phyloP scores from a whole-genome alignment of 768 basidiomycete genomes.

The Cystoderma amianthinum region DNA sequence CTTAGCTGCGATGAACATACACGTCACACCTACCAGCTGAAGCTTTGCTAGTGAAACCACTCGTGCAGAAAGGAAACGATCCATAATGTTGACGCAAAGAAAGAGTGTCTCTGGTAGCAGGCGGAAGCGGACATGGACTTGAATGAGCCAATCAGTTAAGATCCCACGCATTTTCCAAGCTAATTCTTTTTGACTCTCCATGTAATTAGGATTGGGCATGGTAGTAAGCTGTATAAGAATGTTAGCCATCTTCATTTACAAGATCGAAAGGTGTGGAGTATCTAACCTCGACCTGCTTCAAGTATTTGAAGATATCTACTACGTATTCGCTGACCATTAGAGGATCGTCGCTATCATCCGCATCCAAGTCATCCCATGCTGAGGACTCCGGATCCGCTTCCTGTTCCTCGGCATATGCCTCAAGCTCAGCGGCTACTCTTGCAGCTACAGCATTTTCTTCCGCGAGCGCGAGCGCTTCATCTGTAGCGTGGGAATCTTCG shows the following conservation, averaged over 20 bases:
- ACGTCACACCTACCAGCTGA: conserved; percentile 92
- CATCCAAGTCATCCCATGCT: conserved; percentile 88
- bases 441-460: conserved; percentile 40
- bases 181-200: conserved; percentile 89
- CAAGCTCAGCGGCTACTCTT: conserved; percentile 41
- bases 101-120: conserved; percentile 94
- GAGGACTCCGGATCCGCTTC: conserved; percentile 65
- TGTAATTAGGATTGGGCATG: conserved; percentile 91
- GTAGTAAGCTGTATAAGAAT: conserved; percentile 48
- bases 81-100: conserved; percentile 89
- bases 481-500: conserved; percentile 25
- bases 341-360: conserved; percentile 89
- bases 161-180: conserved; percentile 97
- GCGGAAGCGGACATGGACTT: conserved; percentile 89
- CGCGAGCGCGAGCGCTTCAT: conserved; percentile 28
- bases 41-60: conserved; percentile 86
- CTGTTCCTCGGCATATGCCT: conserved; percentile 40
- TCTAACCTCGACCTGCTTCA: conserved; percentile 81
- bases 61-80: conserved; percentile 73
- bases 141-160: conserved; percentile 93
- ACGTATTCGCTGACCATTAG: conserved; percentile 98
- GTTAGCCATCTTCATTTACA: conserved; percentile 2
- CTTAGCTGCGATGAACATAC: conserved; percentile 91
- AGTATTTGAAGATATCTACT: conserved; percentile 86
- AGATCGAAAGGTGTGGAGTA: conserved; percentile 1